Percentiles rank a stretch among this genome's conserved stretches.
Evolutionary conservation across 116 monocot genomes (phyloP).

Genomic region (Iris pallida): DNA sequence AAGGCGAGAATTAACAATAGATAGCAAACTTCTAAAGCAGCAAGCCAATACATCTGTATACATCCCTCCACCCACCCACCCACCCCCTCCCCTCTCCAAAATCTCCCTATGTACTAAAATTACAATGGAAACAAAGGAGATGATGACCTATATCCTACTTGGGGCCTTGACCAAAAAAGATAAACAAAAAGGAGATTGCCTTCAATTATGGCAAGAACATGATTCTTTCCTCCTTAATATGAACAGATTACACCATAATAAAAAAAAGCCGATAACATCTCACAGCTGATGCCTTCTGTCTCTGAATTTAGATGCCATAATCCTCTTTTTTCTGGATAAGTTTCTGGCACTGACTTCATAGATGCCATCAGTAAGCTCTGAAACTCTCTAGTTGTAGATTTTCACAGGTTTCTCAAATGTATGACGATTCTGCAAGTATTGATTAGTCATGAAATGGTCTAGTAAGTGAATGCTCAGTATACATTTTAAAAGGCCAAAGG

Average conservation of each 20-base stretch:
- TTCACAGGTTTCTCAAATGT: conserved; percentile 19
- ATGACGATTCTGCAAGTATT: conserved; percentile 8
- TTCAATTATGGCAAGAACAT: not conserved
- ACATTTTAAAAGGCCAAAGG: no score
- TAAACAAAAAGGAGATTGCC: not conserved
- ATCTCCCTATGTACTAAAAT: conserved; percentile 2
- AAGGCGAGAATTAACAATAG: no score
- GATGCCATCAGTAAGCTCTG: not conserved
- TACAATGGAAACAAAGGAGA: conserved; percentile 1
- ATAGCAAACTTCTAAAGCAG: no score
- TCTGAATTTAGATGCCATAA: not conserved
- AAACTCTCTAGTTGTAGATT: conserved; percentile 8
- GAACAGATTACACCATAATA: not conserved
- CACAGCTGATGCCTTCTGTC: not conserved
- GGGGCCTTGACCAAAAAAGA: not conserved
- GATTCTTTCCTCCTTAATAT: not conserved
- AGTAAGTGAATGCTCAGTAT: no score
- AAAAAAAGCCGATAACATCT: not conserved
- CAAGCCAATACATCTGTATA: not conserved
- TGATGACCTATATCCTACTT: not conserved
- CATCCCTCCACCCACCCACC: no score
- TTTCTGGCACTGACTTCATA: not conserved
- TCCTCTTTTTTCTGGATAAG: not conserved
- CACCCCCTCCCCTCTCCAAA: conserved; percentile 4
- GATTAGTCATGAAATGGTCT: no score